phyloP scores from a whole-genome alignment of 2,329 filamentous ascomycete genomes.

The Atkinsonella hypoxylon region DNA sequence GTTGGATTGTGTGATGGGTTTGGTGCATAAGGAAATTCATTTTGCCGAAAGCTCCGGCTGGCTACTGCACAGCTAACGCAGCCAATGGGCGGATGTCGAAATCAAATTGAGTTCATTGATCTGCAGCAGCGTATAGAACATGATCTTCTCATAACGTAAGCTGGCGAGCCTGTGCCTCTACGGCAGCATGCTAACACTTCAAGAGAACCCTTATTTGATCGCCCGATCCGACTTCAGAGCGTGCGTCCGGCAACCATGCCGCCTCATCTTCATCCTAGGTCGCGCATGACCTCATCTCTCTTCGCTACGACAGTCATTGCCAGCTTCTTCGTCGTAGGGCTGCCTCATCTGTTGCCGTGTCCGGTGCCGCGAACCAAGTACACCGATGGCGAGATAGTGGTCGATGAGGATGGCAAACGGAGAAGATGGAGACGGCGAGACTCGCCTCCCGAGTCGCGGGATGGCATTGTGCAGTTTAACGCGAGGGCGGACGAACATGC shows the following conservation, averaged over 20 bases:
- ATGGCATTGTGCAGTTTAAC: constrained; percentile 38
- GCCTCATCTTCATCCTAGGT: constrained; percentile 85
- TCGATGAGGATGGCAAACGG: constrained; percentile 33
- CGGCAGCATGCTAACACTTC: constrained; percentile 2
- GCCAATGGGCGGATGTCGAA: constrained; percentile 10
- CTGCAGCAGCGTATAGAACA: constrained; percentile 7
- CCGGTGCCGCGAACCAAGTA: constrained; percentile 66
- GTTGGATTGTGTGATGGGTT: too few relatives aligned
- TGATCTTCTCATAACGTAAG: constrained; percentile 12
- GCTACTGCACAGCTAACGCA: not conserved
- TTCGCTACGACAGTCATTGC: constrained; percentile 87
- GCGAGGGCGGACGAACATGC: constrained; percentile 25
- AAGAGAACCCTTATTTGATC: constrained; percentile 2
- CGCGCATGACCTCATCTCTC: constrained; percentile 82
- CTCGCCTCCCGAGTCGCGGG: constrained; percentile 24
- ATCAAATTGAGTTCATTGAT: constrained; percentile 3
- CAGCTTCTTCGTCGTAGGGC: constrained; percentile 81
- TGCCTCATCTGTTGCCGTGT: constrained; percentile 85
- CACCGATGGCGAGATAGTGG: constrained; percentile 52
- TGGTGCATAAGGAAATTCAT: constrained; percentile 6
- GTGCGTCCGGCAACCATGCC: constrained; percentile 44
- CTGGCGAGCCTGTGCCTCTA: not conserved
- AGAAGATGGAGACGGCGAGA: constrained; percentile 31
- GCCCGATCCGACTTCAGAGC: constrained; percentile 1
- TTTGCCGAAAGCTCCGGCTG: constrained; percentile 8